Evolutionary conservation across 805 yeast genomes (phyloP), one percentile per base, ranked within the genome.

Genomic region (Ogataea pini): DNA sequence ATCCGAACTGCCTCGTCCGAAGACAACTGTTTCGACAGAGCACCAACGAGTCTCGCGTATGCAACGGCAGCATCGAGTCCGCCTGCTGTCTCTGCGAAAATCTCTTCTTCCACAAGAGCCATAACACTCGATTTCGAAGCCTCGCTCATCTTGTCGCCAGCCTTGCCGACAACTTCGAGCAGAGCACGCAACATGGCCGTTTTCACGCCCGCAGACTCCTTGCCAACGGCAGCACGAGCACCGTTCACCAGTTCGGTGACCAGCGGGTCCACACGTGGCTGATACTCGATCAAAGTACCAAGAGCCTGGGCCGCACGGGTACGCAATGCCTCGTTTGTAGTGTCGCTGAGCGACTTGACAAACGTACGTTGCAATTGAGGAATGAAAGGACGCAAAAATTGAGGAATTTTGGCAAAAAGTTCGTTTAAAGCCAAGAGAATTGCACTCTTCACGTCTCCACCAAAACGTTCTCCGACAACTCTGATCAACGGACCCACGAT

Each of bases 291-390:
- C 63, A 94, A 77, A 8, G 91, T 81, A 44, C 97, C 96, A 57
- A 94, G 72, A 0, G 97, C 97, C 54, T 76, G 78, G 24, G 96
- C 97, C 12, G 99, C 96, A 53, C 96, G 80, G 6, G 81, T 68
- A 56, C 98, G 78, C 60, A 94, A 73, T 7, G 78, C 69, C 43
- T 86, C 95, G 59, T 84, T 86, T 2, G 79, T 61, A 1, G 86
- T 74, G 69, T 94, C 99, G 44, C 89, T 78, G 56, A 94, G 73
- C 2, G 96, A 87, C 64, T 95, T 86, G 36, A 92, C 96, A 71
- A 94, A 94, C 1, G 99, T 94, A 65, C 99, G 80, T 71, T 94
- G 99, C 57, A 94, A 77, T 72, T 94, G 99, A 7, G 99, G 99
- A 68, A 94, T 82, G 67, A 94, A 94, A 13, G 99, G 99, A 62